phyloP scores from a whole-genome alignment of 257 asterid species.

The Mentha longifolia region DNA sequence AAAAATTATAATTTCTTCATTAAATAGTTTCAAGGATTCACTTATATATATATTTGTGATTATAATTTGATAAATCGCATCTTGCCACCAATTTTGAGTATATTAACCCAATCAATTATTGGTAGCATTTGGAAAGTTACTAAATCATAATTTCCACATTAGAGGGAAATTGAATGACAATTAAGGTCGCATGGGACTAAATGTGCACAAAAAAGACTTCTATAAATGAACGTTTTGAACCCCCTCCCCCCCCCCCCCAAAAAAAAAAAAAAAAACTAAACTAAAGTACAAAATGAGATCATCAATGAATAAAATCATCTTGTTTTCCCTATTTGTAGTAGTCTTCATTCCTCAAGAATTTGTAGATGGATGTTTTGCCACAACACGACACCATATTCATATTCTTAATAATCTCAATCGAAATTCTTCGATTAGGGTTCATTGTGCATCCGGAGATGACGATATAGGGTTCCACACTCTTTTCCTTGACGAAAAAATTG shows the following conservation, averaged over 20 bases:
- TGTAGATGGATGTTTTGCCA: not conserved
- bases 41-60: no score
- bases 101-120: no score
- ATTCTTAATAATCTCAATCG: not conserved
- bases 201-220: not conserved
- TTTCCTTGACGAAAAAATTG: not conserved
- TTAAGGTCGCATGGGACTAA: no score
- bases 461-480: constrained; percentile 24
- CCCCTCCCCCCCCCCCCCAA: no score
- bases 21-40: no score
- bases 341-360: not conserved
- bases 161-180: not conserved
- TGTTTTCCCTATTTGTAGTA: not conserved
- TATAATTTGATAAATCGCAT: no score
- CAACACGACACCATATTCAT: not conserved
- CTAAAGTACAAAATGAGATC: not conserved
- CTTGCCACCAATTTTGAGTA: no score
- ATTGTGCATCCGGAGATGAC: constrained; percentile 24
- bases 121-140: no score
- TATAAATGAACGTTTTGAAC: not conserved
- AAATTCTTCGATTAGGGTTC: no score
- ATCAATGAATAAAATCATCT: not conserved
- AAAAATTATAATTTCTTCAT: no score
- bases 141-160: no score
- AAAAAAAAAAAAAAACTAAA: no score